Percentiles rank a stretch among this genome's conserved stretches.
Evolutionary conservation across 139 green algal species (phyloP).

Genomic region (Chlamydomonas applanata): DNA sequence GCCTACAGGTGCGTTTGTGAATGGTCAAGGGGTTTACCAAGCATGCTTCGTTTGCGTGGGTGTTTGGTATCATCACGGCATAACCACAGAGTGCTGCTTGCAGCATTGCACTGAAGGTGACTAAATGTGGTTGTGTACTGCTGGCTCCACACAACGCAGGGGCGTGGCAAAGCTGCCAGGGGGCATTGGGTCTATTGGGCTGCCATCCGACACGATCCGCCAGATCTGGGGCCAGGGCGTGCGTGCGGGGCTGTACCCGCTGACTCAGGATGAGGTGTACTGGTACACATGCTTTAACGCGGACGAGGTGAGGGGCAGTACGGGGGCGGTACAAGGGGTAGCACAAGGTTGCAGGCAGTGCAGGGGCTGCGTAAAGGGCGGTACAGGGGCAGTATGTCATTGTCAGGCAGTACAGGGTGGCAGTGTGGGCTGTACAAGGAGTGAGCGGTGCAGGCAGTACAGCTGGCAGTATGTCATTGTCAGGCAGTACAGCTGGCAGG

Average conservation of each 20-base stretch:
- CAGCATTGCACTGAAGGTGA: slow-evolving; percentile 8
- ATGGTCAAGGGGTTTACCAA: too few species aligned
- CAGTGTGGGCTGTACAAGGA: too few species aligned
- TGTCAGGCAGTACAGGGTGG: too few species aligned
- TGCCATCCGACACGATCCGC: slow-evolving; percentile 37
- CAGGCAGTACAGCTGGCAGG: too few species aligned
- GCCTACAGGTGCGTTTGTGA: slow-evolving; percentile 38
- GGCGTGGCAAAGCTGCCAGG: slow-evolving; percentile 7
- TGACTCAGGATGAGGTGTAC: slow-evolving; percentile 50
- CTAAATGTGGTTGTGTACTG: too few species aligned
- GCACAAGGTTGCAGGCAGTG: background rate
- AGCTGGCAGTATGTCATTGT: too few species aligned
- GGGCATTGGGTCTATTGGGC: background rate
- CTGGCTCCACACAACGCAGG: too few species aligned
- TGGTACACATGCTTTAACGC: slow-evolving; percentile 68
- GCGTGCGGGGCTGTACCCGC: slow-evolving; percentile 69
- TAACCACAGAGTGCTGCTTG: background rate
- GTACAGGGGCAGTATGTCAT: too few species aligned
- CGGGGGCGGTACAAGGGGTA: background rate
- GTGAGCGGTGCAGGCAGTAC: too few species aligned
- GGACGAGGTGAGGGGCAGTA: background rate
- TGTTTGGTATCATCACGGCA: too few species aligned
- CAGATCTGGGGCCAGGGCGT: slow-evolving; percentile 47
- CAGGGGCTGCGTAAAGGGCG: too few species aligned
- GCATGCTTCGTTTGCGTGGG: too few species aligned